Evolutionary conservation across 2,329 filamentous ascomycete genomes (phyloP).

Genomic region (Phoma sp.): DNA sequence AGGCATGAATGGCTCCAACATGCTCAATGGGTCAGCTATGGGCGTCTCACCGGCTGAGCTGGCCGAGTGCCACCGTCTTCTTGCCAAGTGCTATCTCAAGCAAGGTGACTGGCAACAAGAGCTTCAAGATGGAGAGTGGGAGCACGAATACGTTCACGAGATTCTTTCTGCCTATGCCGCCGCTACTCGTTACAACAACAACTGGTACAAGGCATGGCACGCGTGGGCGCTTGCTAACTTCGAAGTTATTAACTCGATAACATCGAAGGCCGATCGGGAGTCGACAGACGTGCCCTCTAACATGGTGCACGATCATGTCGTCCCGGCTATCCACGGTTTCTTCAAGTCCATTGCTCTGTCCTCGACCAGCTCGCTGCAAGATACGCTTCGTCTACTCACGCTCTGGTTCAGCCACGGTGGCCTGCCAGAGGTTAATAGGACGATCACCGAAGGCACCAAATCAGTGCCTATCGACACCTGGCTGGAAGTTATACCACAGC

Average conservation of each 20-base stretch:
- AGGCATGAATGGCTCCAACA: conserved; percentile 44
- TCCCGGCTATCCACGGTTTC: conserved; percentile 94
- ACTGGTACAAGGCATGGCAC: conserved; percentile 99
- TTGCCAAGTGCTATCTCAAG: conserved; percentile 94
- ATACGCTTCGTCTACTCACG: conserved; percentile 89
- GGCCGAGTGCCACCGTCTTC: conserved; percentile 68
- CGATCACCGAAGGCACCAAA: conserved; percentile 87
- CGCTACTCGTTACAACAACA: conserved; percentile 90
- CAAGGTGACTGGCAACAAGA: conserved; percentile 95
- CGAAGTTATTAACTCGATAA: conserved; percentile 88
- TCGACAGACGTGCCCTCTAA: conserved; percentile 65
- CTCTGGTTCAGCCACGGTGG: conserved; percentile 97
- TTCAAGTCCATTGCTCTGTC: conserved; percentile 96
- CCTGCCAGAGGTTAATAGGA: conserved; percentile 82
- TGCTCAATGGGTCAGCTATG: conserved; percentile 34
- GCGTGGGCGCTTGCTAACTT: conserved; percentile 98
- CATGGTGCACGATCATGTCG: conserved; percentile 83
- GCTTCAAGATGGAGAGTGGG: conserved; percentile 87
- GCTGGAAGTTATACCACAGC: conserved; percentile 96
- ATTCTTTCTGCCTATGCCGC: conserved; percentile 90
- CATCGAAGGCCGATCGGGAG: conserved; percentile 69
- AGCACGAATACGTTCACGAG: conserved; percentile 82
- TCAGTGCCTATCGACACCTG: conserved; percentile 96
- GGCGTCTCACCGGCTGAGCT: conserved; percentile 47
- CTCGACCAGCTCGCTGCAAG: conserved; percentile 89